Evolutionary conservation across 2,329 filamentous ascomycete genomes (phyloP), one percentile per base, ranked within the genome.

Genomic region (Penicillium sp.): DNA sequence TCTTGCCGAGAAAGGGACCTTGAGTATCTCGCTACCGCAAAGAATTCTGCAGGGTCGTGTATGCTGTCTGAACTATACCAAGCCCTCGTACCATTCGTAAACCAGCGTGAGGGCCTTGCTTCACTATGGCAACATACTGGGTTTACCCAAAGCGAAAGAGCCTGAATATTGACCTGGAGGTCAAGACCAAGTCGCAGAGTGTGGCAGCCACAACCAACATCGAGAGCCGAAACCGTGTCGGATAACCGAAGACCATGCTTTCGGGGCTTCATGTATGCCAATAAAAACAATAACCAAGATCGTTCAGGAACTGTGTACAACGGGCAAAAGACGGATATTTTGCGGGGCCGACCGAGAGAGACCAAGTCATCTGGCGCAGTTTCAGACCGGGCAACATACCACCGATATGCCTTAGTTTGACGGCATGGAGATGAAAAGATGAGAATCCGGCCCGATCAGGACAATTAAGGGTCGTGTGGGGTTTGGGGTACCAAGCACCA

Each of bases 251-350:
- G 51, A 8, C 15, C 15, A 26, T 38, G 22, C 37, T 17, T 24
- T 40, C 35, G 22, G 35, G 24, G 35, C 35, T 42, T 24, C 9
- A 40, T 26, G 17, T 19, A 28, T 13, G 37, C 37, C 51, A 54
- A 42, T n/a, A 3, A 10, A 28, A 38, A 26, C 13, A 38, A 12
- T 54, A 19, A 8, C 9, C 37, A 28, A 49, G 13, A 28, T 15
- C 3, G 24, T 49, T 15, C 24, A 49, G 19, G 51, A 7, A 10
- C 51, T 26, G 24, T n/a, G 30, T 15, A 15, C 51, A 54, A 54
- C 51, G 51, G 51, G 51, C 35, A 54, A 54, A 42, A 54, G 51
- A 54, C 51, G 51, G 51, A 54, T 24, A 54, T 54, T 54, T 7
- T 54, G 51, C 51, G 51, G 51, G 51, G 51, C 51, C 51, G 51